A percentile compares a stretch with the other conserved stretches of the same genome.
phyloP scores from a whole-genome alignment of 2,329 filamentous ascomycete species.

The Aspergillus flavus region DNA sequence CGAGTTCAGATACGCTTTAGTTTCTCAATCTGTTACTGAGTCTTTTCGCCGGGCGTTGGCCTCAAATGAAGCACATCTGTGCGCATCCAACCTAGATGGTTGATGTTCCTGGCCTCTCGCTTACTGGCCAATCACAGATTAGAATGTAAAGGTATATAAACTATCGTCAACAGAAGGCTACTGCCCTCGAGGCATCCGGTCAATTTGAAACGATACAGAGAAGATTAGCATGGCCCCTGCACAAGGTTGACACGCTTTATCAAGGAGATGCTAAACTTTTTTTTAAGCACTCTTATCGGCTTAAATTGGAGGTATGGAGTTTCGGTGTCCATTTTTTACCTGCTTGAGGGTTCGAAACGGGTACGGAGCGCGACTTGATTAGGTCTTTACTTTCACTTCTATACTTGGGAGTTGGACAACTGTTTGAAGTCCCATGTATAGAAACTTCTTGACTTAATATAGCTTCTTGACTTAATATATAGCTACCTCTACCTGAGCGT shows the following conservation, averaged over 20 bases:
- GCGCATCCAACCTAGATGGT: too few relatives aligned
- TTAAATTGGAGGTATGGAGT: background rate
- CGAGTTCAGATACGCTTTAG: too few relatives aligned
- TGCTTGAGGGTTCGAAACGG: background rate
- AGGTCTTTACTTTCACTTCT: background rate
- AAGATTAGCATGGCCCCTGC: conserved; percentile 82
- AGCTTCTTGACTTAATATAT: too few relatives aligned
- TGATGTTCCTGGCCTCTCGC: background rate
- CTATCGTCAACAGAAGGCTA: background rate
- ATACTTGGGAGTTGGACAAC: background rate
- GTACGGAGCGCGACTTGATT: too few relatives aligned
- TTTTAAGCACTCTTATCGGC: background rate
- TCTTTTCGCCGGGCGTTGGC: too few relatives aligned
- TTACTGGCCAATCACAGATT: background rate
- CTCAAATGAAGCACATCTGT: too few relatives aligned
- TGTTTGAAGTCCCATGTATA: background rate
- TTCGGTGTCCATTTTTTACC: background rate
- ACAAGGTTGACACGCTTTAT: conserved; percentile 38
- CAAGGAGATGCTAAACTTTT: background rate
- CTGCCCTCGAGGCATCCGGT: conserved; percentile 33
- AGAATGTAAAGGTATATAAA: background rate
- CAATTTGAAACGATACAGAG: conserved; percentile 72
- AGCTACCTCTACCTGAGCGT: too few relatives aligned
- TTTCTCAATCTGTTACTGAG: too few relatives aligned
- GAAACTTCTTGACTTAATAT: too few relatives aligned